phyloP scores from a whole-genome alignment of 2,329 filamentous ascomycete genomes.

The Xylariales sp. region DNA sequence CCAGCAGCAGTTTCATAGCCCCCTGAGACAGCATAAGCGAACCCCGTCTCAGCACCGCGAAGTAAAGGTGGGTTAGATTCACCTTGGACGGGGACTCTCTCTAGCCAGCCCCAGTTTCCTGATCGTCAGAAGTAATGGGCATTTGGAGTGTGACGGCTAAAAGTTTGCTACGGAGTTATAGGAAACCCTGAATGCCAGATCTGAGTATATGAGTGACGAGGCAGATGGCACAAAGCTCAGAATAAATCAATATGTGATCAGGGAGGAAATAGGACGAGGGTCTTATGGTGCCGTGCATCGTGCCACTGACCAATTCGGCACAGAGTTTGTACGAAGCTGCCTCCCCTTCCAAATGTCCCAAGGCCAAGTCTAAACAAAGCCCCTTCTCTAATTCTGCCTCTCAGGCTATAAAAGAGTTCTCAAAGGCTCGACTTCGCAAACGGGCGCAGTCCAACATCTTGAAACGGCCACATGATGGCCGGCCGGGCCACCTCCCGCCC shows the following conservation, averaged over 20 bases:
- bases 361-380: too few species aligned
- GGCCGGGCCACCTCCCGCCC: slow-evolving; percentile 37
- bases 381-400: too few species aligned
- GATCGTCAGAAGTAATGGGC: background rate
- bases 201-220: slow-evolving; percentile 81
- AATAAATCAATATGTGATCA: slow-evolving; percentile 93
- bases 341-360: too few species aligned
- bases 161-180: slow-evolving; percentile 34
- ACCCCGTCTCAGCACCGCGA: slow-evolving; percentile 54
- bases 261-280: slow-evolving; percentile 92
- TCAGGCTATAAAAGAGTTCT: slow-evolving; percentile 96
- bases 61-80: slow-evolving; percentile 43
- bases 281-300: slow-evolving; percentile 93
- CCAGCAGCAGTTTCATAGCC: slow-evolving; percentile 42
- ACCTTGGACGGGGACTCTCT: background rate
- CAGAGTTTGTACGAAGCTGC: slow-evolving; percentile 71
- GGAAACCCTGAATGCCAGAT: slow-evolving; percentile 89
- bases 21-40: slow-evolving; percentile 52
- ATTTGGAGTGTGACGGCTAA: slow-evolving; percentile 4
- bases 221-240: slow-evolving; percentile 79
- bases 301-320: slow-evolving; percentile 83
- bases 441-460: slow-evolving; percentile 87
- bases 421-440: slow-evolving; percentile 84
- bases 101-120: too few species aligned
- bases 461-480: slow-evolving; percentile 33